phyloP scores from a whole-genome alignment of 2,329 filamentous ascomycete genomes.

The Elsinoe batatas region DNA sequence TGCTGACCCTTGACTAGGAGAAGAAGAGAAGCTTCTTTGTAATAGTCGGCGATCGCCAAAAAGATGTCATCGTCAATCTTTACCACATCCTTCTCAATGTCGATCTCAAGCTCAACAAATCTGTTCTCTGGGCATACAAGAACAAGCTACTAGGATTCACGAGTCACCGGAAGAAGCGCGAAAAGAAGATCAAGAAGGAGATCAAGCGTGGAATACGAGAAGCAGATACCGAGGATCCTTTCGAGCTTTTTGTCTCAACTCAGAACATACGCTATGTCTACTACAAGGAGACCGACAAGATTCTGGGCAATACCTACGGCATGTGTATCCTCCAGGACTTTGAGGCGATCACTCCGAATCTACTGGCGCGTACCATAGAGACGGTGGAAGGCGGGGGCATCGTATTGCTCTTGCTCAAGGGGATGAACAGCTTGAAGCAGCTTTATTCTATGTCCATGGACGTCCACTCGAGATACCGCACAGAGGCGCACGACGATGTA shows the following conservation, averaged over 20 bases:
- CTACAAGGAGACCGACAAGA: constrained; percentile 99
- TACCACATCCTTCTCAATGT: constrained; percentile 88
- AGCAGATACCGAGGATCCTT: constrained; percentile 84
- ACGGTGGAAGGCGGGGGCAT: constrained; percentile 94
- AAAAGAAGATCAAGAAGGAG: constrained; percentile 96
- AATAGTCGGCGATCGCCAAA: constrained; percentile 84
- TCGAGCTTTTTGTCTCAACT: constrained; percentile 92
- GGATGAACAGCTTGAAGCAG: constrained; percentile 94
- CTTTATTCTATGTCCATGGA: constrained; percentile 97
- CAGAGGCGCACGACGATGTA: constrained; percentile 91
- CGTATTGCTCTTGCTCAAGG: constrained; percentile 82
- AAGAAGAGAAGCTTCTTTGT: constrained; percentile 99
- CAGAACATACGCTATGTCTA: constrained; percentile 98
- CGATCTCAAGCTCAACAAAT: constrained; percentile 91
- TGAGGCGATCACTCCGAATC: constrained; percentile 93
- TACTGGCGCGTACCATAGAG: constrained; percentile 88
- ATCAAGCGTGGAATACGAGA: constrained; percentile 92
- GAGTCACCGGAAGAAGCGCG: constrained; percentile 94
- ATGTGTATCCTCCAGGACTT: constrained; percentile 99
- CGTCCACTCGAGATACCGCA: constrained; percentile 89
- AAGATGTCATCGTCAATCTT: constrained; percentile 91
- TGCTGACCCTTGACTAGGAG: constrained; percentile 37
- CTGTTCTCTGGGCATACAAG: constrained; percentile 97
- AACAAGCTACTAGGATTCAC: constrained; percentile 93
- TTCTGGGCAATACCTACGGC: constrained; percentile 92